Percentiles rank a stretch among this genome's conserved stretches.
Conservation (phyloP, 352 stramenopile species). For the Pythium aquatile region DNA sequence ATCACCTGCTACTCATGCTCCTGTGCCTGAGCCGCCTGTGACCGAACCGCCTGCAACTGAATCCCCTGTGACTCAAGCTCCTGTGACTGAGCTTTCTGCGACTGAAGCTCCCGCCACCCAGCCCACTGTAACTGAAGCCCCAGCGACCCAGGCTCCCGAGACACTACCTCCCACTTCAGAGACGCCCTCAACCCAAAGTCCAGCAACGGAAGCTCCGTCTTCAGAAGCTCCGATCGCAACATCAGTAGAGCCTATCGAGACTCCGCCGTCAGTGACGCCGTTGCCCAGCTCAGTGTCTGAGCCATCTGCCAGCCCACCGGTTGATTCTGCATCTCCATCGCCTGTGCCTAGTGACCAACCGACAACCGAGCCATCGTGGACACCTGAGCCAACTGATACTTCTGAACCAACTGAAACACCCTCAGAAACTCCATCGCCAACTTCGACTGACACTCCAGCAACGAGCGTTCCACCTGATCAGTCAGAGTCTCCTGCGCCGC, state of each 20-base stretch:
- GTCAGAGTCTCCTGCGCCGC: not conserved
- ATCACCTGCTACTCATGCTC: not conserved
- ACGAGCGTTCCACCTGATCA: not conserved
- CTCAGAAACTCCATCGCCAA: not conserved
- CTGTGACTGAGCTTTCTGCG: not conserved
- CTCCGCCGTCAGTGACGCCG: not conserved
- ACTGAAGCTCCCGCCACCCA: not conserved
- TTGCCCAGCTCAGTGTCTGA: not conserved
- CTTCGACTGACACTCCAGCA: not conserved
- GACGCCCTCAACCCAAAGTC: not conserved
- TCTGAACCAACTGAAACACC: not conserved
- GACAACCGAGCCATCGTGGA: not conserved
- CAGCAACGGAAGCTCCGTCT: not conserved
- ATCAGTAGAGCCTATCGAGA: not conserved
- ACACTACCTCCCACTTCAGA: not conserved
- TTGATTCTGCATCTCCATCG: not conserved
- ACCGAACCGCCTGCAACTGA: not conserved
- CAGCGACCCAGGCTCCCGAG: not conserved
- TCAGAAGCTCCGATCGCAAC: not conserved
- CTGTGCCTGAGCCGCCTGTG: not conserved
- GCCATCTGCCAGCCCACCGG: not conserved
- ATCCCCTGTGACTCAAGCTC: conserved; percentile 4
- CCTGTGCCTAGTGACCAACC: not conserved
- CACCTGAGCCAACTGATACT: not conserved
- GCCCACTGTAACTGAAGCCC: not conserved